Base-by-base conservation (phyloP, 768 basidiomycete species). In the Kwoniella sp. region DNA sequence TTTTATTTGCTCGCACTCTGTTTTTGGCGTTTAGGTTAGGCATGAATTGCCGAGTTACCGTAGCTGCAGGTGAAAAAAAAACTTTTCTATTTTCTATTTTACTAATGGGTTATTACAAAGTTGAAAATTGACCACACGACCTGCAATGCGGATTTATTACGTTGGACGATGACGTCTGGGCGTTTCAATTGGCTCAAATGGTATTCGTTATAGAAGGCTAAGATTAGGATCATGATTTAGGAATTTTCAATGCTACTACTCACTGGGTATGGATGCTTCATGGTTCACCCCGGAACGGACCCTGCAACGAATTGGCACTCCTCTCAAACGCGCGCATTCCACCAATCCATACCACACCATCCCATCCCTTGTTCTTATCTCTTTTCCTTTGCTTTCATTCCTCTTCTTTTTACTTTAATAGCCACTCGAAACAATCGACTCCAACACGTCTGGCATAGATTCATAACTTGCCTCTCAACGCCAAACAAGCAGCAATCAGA, bases 361-460 rank as follows among this genome's bases (percentile, higher is more conserved):
- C n/a, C 22, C 26, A 50, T 50, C 48, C 26, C 48, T 24, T 24
- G 22, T 50, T 21, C 48, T 25, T 22, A 36, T 40, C 27, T 37
- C 36, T 50, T 21, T 52, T 51, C 29, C 24, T 54, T 46, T 52
- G 17, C 40, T 60, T 21, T 40, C 50, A 10, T 48, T 59, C 44
- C 24, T 12, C 33, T 60, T 29, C 52, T 12, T 53, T 24, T 24
- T 25, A 27, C 58, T 26, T 44, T 44, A 44, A 6, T 19, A 3
- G 40, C 8, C 40, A 33, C 13, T 33, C 33, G n/a, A 33, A 44
- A 44, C 40, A 6, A 44, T 44, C 40, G 33, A 33, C 17, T 44
- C 17, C 40, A 15, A 44, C 8, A 9, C 17, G 10, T 9, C 17
- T 44, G 40, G 40, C 40, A 44, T 10, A 44, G 33, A 33, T 33